phyloP scores from a whole-genome alignment of 306 rosid species.

The Lathyrus sativus region DNA sequence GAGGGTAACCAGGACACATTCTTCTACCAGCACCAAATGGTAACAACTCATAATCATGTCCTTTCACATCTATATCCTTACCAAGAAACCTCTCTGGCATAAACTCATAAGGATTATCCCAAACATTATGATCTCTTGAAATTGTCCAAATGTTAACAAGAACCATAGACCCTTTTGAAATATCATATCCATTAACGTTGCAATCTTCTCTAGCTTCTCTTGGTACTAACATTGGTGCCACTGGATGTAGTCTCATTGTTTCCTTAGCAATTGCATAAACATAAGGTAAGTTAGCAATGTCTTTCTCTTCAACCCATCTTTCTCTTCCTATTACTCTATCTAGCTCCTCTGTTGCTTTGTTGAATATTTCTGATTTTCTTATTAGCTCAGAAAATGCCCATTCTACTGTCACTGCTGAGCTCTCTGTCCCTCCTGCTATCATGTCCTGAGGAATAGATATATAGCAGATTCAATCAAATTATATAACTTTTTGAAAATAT shows the following conservation, averaged over 20 bases:
- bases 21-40: conserved; percentile 91
- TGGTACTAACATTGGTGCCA: conserved; percentile 80
- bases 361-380: conserved; percentile 58
- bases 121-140: conserved; percentile 63
- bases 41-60: conserved; percentile 71
- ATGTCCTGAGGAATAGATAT: conserved; percentile 48
- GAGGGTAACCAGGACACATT: conserved; percentile 84
- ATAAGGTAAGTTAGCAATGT: conserved; percentile 61
- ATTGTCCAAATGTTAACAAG: conserved; percentile 64
- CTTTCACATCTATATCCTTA: conserved; percentile 62
- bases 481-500: no score
- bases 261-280: conserved; percentile 62
- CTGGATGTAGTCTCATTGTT: conserved; percentile 81
- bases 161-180: conserved; percentile 61
- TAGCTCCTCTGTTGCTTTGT: conserved; percentile 65
- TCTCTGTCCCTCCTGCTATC: conserved; percentile 85
- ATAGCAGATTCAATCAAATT: no score
- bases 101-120: conserved; percentile 71
- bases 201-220: conserved; percentile 50
- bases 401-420: conserved; percentile 66
- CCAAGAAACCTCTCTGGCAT: conserved; percentile 65
- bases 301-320: conserved; percentile 86
- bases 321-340: conserved; percentile 74
- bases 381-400: conserved; percentile 76
- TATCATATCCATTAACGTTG: conserved; percentile 59